Evolutionary conservation across 169 alveolate genomes (phyloP), one percentile per base, ranked within the genome.

Genomic region (Babesia bigemina): DNA sequence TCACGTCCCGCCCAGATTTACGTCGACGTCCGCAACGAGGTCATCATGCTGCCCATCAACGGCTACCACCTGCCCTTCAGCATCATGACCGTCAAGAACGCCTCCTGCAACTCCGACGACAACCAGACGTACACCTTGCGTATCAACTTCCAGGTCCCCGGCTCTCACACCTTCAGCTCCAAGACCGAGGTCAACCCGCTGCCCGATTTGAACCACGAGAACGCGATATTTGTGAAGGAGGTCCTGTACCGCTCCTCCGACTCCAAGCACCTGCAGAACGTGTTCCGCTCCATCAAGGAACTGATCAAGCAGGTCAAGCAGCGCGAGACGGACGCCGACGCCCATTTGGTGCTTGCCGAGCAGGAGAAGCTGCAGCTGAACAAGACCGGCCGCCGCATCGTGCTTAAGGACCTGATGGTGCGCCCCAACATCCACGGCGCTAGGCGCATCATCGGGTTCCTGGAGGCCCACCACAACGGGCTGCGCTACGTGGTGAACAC

Each of bases 391-490:
- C 83, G 93, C 49, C 84, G 95, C 47, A 79, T 88, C 6, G 85
- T 91, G 24, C 84, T 93, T 36, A 86, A 89, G 55, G 94, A 92
- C 48, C 83, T 92, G 45, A 91, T 92, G 95, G 79, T 91, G 11
- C 73, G 95, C 4, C 95, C 95, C 21, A 88, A 86, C 63, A 79
- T 91, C 29, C 87, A 88, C 56, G 92, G 93, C 4, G 89, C 93
- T 12, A 91, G 95, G 57, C 93, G 95, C 69, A 91, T 94, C 13
- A 73, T 94, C 66, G 99, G 99, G 7, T 76, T 92, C 29, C 86
- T 98, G 50, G 99, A 98, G 82, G 98, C 98, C 10, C 99, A 98
- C 79, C 86, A 91, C 61, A 98, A 98, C 79, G 99, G 99, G 6
- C 78, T 98, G 55, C 90, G 99, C 84, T 90, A 90, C 85, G 58